Evolutionary conservation across 441 rosid genomes (phyloP).

Genomic region (Melastoma candidum): DNA sequence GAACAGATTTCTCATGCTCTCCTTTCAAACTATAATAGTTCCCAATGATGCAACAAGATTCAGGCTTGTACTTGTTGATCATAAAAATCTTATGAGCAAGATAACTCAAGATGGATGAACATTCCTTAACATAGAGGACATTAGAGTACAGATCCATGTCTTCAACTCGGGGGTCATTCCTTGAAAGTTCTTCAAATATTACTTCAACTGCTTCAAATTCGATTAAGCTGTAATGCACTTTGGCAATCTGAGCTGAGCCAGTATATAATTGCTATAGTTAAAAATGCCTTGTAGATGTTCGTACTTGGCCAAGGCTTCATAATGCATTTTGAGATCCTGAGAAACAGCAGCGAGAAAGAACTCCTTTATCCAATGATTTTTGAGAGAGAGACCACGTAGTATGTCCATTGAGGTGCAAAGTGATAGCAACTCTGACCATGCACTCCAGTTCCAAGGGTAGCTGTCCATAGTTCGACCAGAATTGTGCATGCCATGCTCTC

Average conservation of each 20-base stretch:
- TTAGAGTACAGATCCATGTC: conserved; percentile 97
- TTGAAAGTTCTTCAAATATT: conserved; percentile 77
- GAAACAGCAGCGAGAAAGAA: conserved; percentile 77
- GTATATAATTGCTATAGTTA: conserved; percentile 69
- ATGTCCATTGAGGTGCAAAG: conserved; percentile 60
- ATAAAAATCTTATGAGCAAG: conserved; percentile 81
- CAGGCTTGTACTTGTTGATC: conserved; percentile 89
- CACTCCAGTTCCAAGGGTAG: conserved; percentile 99
- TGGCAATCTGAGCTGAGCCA: conserved; percentile 67
- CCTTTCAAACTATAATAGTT: conserved; percentile 94
- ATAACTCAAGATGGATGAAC: conserved; percentile 70
- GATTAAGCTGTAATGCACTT: conserved; percentile 75
- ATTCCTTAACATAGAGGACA: conserved; percentile 85
- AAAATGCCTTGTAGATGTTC: conserved; percentile 64
- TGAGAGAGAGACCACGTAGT: conserved; percentile 59
- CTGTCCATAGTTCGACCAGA: conserved; percentile 76
- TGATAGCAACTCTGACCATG: conserved; percentile 88
- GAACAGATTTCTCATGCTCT: conserved; percentile 80
- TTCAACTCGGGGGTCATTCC: conserved; percentile 80
- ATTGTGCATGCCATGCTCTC: conserved; percentile 64
- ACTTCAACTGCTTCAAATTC: conserved; percentile 93
- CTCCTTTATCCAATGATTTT: conserved; percentile 92
- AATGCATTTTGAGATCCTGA: conserved; percentile 86
- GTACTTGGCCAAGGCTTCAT: conserved; percentile 61
- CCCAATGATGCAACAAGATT: conserved; percentile 91